phyloP scores from a whole-genome alignment of 78 protist genomes.

The Dictyostelium firmibasis region DNA sequence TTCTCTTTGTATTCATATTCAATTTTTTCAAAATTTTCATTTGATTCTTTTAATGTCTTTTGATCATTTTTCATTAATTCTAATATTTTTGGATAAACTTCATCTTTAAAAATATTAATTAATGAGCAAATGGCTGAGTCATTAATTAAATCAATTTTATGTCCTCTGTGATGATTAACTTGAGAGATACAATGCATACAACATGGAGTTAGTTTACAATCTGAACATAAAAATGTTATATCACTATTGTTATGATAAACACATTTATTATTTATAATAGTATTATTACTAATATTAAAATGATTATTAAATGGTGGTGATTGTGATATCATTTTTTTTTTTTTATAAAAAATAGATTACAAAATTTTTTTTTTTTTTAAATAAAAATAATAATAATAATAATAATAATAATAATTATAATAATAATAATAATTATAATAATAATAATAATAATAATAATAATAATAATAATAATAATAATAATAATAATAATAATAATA shows the following conservation, averaged over 20 bases:
- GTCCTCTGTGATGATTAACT: background rate
- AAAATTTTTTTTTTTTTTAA: too few species aligned
- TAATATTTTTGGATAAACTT: background rate
- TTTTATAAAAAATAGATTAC: too few species aligned
- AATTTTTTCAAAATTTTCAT: background rate
- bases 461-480: too few species aligned
- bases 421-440: too few species aligned
- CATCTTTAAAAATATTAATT: background rate
- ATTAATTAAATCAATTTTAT: background rate
- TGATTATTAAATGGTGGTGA: background rate
- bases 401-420: too few species aligned
- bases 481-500: too few species aligned
- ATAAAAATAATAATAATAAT: too few species aligned
- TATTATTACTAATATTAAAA: too few species aligned
- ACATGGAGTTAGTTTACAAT: background rate
- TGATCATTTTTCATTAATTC: background rate
- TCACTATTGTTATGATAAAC: background rate
- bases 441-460: too few species aligned
- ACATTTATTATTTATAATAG: background rate
- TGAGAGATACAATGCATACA: background rate
- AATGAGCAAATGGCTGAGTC: background rate
- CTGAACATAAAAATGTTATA: background rate
- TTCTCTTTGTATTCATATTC: background rate
- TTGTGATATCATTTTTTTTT: background rate
- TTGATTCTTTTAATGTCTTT: background rate